Conservation (phyloP, 2,329 filamentous ascomycete genomes). For the Scedosporium dehoogii region DNA sequence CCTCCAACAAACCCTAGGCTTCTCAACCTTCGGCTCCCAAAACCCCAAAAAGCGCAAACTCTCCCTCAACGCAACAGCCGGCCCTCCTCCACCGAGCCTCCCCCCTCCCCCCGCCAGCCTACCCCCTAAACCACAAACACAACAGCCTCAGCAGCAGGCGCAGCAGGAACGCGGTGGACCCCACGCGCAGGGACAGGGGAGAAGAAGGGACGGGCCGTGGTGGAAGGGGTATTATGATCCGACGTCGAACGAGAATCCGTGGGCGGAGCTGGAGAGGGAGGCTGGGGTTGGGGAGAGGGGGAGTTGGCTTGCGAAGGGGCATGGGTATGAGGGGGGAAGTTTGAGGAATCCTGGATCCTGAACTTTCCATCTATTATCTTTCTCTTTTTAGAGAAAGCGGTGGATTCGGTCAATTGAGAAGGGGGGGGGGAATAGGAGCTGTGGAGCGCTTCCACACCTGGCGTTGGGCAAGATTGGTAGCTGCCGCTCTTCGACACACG, state of each 20-base stretch:
- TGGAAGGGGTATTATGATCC: conserved; percentile 61
- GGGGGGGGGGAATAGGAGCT: background rate
- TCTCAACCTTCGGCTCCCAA: conserved; percentile 57
- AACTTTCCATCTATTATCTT: background rate
- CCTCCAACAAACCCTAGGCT: conserved; percentile 55
- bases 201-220: conserved; percentile 27
- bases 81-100: conserved; percentile 1
- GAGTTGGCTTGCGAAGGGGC: conserved; percentile 28
- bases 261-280: conserved; percentile 46
- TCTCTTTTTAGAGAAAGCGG: background rate
- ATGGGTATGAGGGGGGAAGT: background rate
- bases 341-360: background rate
- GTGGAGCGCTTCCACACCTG: background rate
- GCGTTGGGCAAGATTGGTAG: too few species aligned
- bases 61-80: background rate
- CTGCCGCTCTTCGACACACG: too few species aligned
- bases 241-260: conserved; percentile 63
- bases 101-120: conserved; percentile 4
- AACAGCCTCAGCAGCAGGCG: too few species aligned
- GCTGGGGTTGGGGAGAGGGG: conserved; percentile 33
- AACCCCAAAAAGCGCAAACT: conserved; percentile 54
- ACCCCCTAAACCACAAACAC: conserved; percentile 9
- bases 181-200: background rate
- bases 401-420: background rate
- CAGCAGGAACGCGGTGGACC: conserved; percentile 8